Base-by-base conservation (phyloP, 1,284 basidiomycete species). In the Apiotrichum gamsii region DNA sequence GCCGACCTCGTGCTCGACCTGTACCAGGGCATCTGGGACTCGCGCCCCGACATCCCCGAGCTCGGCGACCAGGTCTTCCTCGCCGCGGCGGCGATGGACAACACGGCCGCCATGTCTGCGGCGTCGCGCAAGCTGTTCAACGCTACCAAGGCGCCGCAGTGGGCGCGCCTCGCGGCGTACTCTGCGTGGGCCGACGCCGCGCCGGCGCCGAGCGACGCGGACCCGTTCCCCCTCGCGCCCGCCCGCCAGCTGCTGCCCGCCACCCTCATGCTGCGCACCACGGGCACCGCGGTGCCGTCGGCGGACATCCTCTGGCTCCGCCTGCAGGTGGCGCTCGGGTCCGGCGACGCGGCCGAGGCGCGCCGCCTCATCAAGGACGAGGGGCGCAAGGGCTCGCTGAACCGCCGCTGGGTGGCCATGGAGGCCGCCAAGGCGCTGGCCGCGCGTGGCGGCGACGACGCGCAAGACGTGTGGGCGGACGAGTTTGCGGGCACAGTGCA, bases 241-340 rank as follows among this genome's bases (percentile, higher is more conserved):
- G 38, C 43, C 2, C 40, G 41, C n/a, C 39, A 58, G 3, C 45
- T 66, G 2, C 54, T 59, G 29, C 50, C 61, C 3, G 62, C 65
- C 8, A 34, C 47, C 8, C 39, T 62, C 13, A 40, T 67, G 2
- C 46, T 65, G 8, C 45, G 50, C 29, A 62, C 62, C 3, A 49
- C 56, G 4, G 56, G 51, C 10, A 24, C 18, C 0, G 53, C 50
- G 8, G 49, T 51, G 5, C 30, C 43, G 4, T 56, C 61, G 1
- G 49, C 64, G 10, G 65, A 69, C 30, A 47, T 47, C n/a, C 51
- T 69, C 31, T 70, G 68, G 68, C 60, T 70, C 3, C 55, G 57
- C 14, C 40, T 61, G 0, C 63, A 67, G 35, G 61, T 70, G 20
- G 47, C 62, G 8, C 44, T 69, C 0, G 58, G 61, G 3, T 39